Conservation (phyloP, 768 basidiomycete species). For the Neoboletus magnificus region DNA sequence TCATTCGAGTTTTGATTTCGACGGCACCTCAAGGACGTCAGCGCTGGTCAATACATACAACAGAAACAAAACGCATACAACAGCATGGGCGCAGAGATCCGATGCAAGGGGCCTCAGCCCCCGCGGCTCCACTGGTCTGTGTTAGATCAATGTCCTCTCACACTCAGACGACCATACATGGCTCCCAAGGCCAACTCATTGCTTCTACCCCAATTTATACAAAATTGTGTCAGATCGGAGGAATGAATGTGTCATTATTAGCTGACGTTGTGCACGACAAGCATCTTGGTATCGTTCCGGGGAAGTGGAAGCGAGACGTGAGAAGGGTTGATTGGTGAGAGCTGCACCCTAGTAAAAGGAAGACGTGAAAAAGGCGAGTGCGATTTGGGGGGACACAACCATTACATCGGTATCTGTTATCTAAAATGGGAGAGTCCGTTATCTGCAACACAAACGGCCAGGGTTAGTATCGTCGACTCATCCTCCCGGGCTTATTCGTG, state of each 20-base stretch:
- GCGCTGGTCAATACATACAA: background rate
- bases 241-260: background rate
- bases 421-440: background rate
- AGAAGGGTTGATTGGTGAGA: background rate
- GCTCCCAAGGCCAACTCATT: background rate
- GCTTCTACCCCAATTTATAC: background rate
- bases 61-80: background rate
- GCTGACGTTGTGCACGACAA: background rate
- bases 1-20: background rate
- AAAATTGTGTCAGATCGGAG: background rate
- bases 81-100: background rate
- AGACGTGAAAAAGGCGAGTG: no score
- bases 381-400: no score
- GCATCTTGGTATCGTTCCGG: background rate
- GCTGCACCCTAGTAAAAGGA: no score
- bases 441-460: background rate
- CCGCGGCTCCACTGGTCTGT: no score
- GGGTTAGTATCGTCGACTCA: background rate
- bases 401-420: background rate
- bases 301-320: background rate
- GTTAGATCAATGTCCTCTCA: background rate
- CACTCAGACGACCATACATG: background rate
- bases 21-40: background rate
- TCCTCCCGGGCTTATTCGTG: background rate
- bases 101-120: background rate